Base-by-base conservation (phyloP, 305 asterid genomes). In the Fraxinus sp. region DNA sequence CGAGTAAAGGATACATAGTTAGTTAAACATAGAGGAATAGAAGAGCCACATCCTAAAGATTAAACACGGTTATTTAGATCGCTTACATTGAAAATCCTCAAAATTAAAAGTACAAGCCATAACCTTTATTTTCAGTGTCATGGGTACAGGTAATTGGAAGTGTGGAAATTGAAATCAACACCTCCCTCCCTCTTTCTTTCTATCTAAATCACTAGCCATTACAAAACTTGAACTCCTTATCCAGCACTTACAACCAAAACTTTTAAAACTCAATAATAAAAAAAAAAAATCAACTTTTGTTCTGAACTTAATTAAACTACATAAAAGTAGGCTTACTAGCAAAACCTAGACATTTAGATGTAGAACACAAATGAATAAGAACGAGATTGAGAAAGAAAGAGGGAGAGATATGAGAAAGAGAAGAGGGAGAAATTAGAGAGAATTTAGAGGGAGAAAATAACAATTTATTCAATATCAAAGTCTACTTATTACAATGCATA, bases 1-100 rank as follows among this genome's bases (percentile, higher is more conserved):
- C 30, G 55, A 76, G 75, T 57, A 28, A 82, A 82, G 36, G 71
- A 74, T 36, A 77, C 79, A 81, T 74, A 74, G 37, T 22, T 62
- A 74, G 78, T 32, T 64, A 14, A 70, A 62, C 75, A 71, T 41
- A 22, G 43, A 85, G 57, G 28, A 75, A 59, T 49, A 5, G 24
- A 70, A 79, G 36, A 72, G 33, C 14, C 62, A 16, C 73, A 55
- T 37, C 73, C 46, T 37, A 77, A 35, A 52, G 39, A 30, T 8
- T 79, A 35, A 68, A 52, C 7, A 71, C 10, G 26, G 3, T 57
- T 78, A 64, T 46, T 52, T n/a, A 80, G 59, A 80, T 46, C 75
- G 28, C 76, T 73, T 46, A 13, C n/a, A 73, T 72, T 41, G 49
- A 66, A 57, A 68, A 22, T 55, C 33, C 43, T 32, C 46, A 68